Evolutionary conservation across 768 basidiomycete species (phyloP).

Genomic region (Phylloporus sp.): DNA sequence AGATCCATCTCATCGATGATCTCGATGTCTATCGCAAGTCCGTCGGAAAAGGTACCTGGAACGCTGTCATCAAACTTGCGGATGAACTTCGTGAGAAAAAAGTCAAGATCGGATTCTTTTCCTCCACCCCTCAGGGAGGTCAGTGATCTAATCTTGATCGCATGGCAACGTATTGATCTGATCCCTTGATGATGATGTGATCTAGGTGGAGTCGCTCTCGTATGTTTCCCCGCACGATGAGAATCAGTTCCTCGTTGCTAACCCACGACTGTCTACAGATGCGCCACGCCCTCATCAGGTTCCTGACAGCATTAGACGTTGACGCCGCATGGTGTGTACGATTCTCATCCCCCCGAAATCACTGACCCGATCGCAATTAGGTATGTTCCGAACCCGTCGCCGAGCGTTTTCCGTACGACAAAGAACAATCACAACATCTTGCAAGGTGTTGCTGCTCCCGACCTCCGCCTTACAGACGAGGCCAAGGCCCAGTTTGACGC

Average conservation of each 20-base stretch:
- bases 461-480: constrained; percentile 70
- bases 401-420: constrained; percentile 87
- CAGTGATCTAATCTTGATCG: constrained; percentile 22
- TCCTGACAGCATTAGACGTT: constrained; percentile 74
- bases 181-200: constrained; percentile 13
- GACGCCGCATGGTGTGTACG: constrained; percentile 77
- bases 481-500: constrained; percentile 77
- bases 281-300: constrained; percentile 90
- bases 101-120: constrained; percentile 89
- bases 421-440: constrained; percentile 95
- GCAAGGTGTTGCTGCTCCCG: constrained; percentile 83
- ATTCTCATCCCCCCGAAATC: no score
- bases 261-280: constrained; percentile 46
- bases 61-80: constrained; percentile 73
- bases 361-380: no score
- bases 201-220: constrained; percentile 87
- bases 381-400: constrained; percentile 87
- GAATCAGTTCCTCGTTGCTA: constrained; percentile 4
- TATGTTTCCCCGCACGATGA: constrained; percentile 38
- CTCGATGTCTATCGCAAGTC: constrained; percentile 72
- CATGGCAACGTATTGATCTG: constrained; percentile 21
- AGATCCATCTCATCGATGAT: constrained; percentile 82
- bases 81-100: constrained; percentile 83
- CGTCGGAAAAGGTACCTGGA: constrained; percentile 73
- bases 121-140: constrained; percentile 93